Conservation (phyloP, 192 early-diverging fungal genomes). For the Entomortierella beljakovae region DNA sequence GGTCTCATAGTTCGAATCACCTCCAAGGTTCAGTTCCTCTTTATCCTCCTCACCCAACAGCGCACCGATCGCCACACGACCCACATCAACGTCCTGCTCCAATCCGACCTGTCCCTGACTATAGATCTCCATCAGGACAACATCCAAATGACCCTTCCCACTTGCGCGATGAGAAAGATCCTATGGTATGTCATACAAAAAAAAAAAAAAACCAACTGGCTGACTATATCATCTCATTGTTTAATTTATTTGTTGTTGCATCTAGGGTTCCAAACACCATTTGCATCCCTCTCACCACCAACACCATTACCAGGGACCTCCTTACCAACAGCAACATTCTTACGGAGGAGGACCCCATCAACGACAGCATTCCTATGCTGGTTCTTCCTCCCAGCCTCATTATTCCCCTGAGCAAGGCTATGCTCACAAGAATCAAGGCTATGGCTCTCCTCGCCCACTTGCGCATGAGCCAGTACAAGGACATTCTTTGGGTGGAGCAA, state of each 20-base stretch:
- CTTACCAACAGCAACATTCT: slow-evolving; percentile 17
- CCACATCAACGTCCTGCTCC: slow-evolving; percentile 4
- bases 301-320: slow-evolving; percentile 20
- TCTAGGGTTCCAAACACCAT: slow-evolving; percentile 4
- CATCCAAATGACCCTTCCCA: slow-evolving; percentile 9
- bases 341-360: slow-evolving; percentile 14
- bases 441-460: slow-evolving; percentile 6
- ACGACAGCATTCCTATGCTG: slow-evolving; percentile 29
- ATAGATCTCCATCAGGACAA: slow-evolving; percentile 14
- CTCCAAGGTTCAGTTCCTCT: slow-evolving; percentile 15
- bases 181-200: neutral
- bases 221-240: neutral
- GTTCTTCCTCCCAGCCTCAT: slow-evolving; percentile 19
- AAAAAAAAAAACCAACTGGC: neutral
- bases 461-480: slow-evolving; percentile 8
- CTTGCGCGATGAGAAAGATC: slow-evolving; percentile 22
- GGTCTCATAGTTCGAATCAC: slow-evolving; percentile 26
- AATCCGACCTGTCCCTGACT: slow-evolving; percentile 1
- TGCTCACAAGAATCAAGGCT: slow-evolving; percentile 22
- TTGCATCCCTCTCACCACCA: slow-evolving; percentile 11
- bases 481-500: slow-evolving; percentile 1
- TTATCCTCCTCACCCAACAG: slow-evolving; percentile 1
- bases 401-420: slow-evolving; percentile 28
- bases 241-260: neutral
- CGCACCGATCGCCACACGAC: slow-evolving; percentile 26